Evolutionary conservation across 345 rosid genomes (phyloP).

Genomic region (Syzygium aqueum): DNA sequence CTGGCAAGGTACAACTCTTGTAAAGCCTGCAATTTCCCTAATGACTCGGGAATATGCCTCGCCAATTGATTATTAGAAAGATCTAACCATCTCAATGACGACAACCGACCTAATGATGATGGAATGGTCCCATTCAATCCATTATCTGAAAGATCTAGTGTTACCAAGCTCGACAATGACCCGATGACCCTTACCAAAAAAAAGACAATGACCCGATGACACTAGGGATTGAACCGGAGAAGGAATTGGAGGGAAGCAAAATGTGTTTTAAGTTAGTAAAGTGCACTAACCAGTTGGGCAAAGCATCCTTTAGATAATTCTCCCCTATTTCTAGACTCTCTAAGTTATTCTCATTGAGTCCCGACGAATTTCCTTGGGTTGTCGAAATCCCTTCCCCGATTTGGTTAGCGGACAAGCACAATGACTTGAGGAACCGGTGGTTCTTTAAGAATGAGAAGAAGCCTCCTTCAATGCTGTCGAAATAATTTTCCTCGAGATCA

Average conservation of each 20-base stretch:
- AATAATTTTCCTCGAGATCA: too few species aligned
- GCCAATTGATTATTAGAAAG: background rate
- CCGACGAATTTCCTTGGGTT: background rate
- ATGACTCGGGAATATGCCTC: background rate
- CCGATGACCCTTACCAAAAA: too few species aligned
- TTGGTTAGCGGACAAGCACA: too few species aligned
- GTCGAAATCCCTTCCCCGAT: background rate
- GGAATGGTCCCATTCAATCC: background rate
- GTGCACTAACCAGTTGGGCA: background rate
- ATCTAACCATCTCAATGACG: background rate
- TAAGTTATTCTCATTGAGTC: background rate
- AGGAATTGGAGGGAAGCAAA: background rate
- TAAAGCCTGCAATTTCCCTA: background rate
- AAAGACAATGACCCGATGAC: background rate
- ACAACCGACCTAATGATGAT: background rate
- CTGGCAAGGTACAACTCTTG: background rate
- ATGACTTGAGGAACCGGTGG: too few species aligned
- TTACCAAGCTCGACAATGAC: background rate
- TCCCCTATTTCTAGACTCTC: background rate
- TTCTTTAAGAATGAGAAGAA: too few species aligned
- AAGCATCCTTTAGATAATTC: background rate
- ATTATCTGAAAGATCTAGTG: background rate
- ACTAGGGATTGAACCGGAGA: background rate
- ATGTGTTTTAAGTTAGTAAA: background rate
- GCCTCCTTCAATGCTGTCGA: too few species aligned